Conservation (phyloP, 164 flowering plant genomes). For the Stephania cephalantha region DNA sequence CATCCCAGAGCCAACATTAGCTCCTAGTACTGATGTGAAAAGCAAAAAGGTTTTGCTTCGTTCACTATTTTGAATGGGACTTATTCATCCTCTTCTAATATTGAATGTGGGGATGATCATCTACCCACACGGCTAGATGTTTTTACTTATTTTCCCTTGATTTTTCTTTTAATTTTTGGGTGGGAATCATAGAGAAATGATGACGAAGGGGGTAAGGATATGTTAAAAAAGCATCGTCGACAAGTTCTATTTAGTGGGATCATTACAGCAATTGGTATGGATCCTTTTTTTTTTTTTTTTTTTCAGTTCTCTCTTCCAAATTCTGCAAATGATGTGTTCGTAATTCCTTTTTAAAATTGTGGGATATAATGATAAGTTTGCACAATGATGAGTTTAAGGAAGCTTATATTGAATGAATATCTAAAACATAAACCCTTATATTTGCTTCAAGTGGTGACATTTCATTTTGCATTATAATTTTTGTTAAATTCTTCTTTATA, state of each 20-base stretch:
- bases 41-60: constrained; percentile 46
- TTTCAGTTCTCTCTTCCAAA: background rate
- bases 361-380: background rate
- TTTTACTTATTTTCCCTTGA: background rate
- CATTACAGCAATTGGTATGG: constrained; percentile 77
- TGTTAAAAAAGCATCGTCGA: constrained; percentile 79
- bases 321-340: background rate
- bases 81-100: background rate
- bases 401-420: background rate
- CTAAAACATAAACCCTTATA: background rate
- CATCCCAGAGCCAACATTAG: constrained; percentile 81
- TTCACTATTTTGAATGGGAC: background rate
- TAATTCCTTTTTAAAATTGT: background rate
- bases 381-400: background rate
- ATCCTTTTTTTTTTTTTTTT: constrained; percentile 2
- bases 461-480: no score
- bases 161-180: background rate
- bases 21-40: constrained; percentile 44
- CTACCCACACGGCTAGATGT: background rate
- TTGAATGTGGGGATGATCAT: background rate
- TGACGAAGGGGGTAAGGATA: constrained; percentile 66
- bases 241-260: constrained; percentile 96
- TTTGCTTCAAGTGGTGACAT: no score
- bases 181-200: constrained; percentile 39
- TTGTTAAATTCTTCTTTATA: no score